Evolutionary conservation across 768 basidiomycete species (phyloP), one percentile per base, ranked within the genome.

Genomic region (Fomitopsis pulvina): DNA sequence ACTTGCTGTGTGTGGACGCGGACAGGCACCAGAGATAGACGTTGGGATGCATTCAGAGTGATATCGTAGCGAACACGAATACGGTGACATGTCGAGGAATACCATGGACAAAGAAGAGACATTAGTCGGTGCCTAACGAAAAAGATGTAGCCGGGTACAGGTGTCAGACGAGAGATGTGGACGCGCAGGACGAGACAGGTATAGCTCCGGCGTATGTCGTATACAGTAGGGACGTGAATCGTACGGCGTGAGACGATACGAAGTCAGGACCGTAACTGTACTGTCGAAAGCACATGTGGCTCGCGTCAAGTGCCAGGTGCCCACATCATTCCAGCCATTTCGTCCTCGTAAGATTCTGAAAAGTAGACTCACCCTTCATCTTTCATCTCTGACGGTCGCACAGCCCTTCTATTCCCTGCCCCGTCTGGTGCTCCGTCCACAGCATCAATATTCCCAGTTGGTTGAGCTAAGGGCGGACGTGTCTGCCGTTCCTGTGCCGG

Each of bases 361-460:
- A 48, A 41, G 8, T 32, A 32, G 24, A 55, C 92, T 89, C 79
- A 95, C 92, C 92, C 92, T 87, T 93, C 92, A 60, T 95, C 92
- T 66, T 91, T 91, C 89, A 91, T 92, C 67, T 94, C 92, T 10
- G 83, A 84, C 20, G 87, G 87, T 24, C 87, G 76, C 26, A 91
- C 69, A 6, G 52, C 45, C 38, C 58, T 39, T 9, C 46, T 77
- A 77, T 44, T 85, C 76, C 5, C 48, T 25, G 41, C 60, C 57
- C 45, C 67, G 52, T 59, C 67, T 53, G 47, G 55, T 41, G 59
- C 71, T 67, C 29, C 69, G 68, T 58, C 77, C 77, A 39, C 50
- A 14, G 56, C 26, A 8, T 32, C 40, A n/a, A 21, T 45, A 29
- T 38, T 22, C 5, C 45, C 45, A 7, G 55, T 41, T 18, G 49